Base-by-base conservation (phyloP, 768 basidiomycete genomes). In the Lactifluus rugatus region DNA sequence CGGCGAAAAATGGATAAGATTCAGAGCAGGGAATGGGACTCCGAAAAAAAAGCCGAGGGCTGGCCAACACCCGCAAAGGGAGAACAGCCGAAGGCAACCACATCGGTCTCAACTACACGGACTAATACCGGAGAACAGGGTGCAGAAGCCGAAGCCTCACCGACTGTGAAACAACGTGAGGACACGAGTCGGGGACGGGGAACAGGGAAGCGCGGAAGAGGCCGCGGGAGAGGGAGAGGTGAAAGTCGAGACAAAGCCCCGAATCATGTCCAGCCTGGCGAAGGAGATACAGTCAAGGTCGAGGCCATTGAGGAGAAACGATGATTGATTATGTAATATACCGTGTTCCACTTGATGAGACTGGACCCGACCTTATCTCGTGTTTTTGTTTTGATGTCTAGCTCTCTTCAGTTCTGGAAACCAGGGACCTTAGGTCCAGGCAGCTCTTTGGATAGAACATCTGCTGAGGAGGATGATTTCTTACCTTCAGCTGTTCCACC, bases 401-500 rank as follows among this genome's bases (percentile, higher is more conserved):
- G 25, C 36, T 75, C 80, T 19, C 71, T 84, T 55, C 80, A 83
- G 45, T 93, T 94, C 68, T 94, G 92, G 92, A 93, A 91, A 69
- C 93, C 93, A 5, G 93, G 93, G 16, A 86, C 89, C 14, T 68
- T 75, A 49, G 89, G 81, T 0, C 92, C 93, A 46, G 93, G 93
- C 3, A 93, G 90, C 66, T 83, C 81, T 23, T 80, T 95, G 34
- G 95, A 98, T 73, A 80, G 94, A 65, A 81, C 83, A 23, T 78
- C 86, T 4, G 87, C 89, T 66, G 76, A 78, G 21, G 92, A 94
- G 69, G 89, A 81, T 32, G 78, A 76, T 48, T 72, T 93, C 8
- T 70, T 92, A 17, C 78, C 82, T 8, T 87, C 87, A 50, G 81
- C 85, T 0, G 80, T 82, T 2, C 68, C 74, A 23, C 75, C 77